Percentiles rank a stretch among this genome's conserved stretches.
Conservation (phyloP, 495 filamentous ascomycete genomes). For the Talaromyces stipitatus region DNA sequence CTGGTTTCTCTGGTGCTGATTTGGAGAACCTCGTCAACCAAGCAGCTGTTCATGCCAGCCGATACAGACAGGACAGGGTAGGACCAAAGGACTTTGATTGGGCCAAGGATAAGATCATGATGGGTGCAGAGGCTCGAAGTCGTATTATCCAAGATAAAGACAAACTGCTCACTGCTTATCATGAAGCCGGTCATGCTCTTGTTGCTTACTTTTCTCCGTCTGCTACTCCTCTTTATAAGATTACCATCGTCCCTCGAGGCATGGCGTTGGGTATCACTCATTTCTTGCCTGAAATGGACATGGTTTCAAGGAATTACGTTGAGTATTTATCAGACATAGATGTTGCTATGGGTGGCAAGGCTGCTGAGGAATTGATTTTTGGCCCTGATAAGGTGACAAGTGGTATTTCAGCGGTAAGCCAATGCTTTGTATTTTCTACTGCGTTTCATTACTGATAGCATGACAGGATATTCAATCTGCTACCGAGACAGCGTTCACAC, state of each 20-base stretch:
- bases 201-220: conserved; percentile 73
- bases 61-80: conserved; percentile 66
- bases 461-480: conserved; percentile 72
- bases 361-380: conserved; percentile 88
- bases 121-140: conserved; percentile 86
- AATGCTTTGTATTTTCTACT: neutral
- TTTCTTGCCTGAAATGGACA: conserved; percentile 82
- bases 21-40: conserved; percentile 96
- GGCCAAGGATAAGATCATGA: conserved; percentile 97
- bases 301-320: conserved; percentile 65
- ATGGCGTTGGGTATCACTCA: conserved; percentile 77
- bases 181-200: conserved; percentile 93
- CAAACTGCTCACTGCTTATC: conserved; percentile 84
- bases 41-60: conserved; percentile 84
- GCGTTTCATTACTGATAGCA: conserved; percentile 14
- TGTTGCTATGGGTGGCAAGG: conserved; percentile 82
- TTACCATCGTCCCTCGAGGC: conserved; percentile 90
- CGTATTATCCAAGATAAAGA: conserved; percentile 86
- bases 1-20: conserved; percentile 91
- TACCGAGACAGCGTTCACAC: conserved; percentile 68
- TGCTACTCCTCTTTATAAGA: conserved; percentile 79
- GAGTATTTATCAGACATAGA: conserved; percentile 69
- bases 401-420: conserved; percentile 65
- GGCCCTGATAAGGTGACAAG: conserved; percentile 80
- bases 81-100: conserved; percentile 80